Evolutionary conservation across 2,329 filamentous ascomycete genomes (phyloP), one percentile per base, ranked within the genome.

Genomic region (Diaporthe humulicola): DNA sequence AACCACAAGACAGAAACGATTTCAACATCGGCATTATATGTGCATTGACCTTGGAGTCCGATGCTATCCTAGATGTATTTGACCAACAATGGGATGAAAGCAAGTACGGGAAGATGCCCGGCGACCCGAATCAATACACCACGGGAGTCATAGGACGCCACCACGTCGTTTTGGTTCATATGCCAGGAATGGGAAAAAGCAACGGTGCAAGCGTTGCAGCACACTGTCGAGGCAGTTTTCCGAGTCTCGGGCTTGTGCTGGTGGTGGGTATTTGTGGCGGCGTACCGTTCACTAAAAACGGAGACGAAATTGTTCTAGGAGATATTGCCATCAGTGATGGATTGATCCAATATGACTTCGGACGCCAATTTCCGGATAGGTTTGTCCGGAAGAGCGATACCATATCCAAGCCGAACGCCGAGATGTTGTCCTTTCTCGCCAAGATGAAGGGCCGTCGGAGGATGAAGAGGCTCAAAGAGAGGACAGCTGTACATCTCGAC

Each of bases 261-360:
- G 36, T 61, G 12, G 57, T 61, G 33, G 57, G 57, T 19, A 61
- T 42, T 7, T 61, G 57, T 61, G 57, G 57, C 8, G 57, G 57
- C 4, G 57, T 61, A 33, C 57, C 57, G 2, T 40, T 40, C 14
- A n/a, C 38, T 2, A 25, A 4, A 40, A 9, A 15, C 22, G 36
- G 57, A 5, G n/a, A 5, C n/a, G 36, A 61, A 19, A 28, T 61
- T 3, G 10, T 40, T 42, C 38, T 61, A 4, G 57, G 57, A 17
- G 57, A 61, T 61, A 12, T 61, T 2, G 10, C 42, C 3, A 15
- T 61, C 15, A 42, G 57, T 19, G n/a, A 42, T 12, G 57, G 57
- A 40, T 9, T 61, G 36, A 42, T 40, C 36, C 57, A 40, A 10
- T 61, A 61, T 15, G 57, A 61, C 36, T 61, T 61, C 14, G 57